Base-by-base conservation (phyloP, 1,284 basidiomycete genomes). In the Inonotus obliquus region DNA sequence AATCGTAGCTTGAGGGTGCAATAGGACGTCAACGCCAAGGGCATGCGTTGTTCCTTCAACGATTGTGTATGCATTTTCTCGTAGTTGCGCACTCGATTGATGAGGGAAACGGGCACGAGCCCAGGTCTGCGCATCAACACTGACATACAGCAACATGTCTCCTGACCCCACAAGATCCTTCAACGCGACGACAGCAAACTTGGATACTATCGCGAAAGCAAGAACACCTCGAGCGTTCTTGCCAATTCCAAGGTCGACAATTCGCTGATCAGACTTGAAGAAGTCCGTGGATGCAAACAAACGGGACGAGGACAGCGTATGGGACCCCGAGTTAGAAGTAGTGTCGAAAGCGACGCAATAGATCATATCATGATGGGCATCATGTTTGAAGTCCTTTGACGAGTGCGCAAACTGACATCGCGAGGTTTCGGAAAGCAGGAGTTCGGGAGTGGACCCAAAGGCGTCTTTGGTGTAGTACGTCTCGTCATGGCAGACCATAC, bases 11-110 rank as follows among this genome's bases (percentile, higher is more conserved):
- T 79, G 77, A 57, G 92, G 86, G 59, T 91, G 86, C 3, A 92
- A 79, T 59, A 96, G 82, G 55, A 98, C 95, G 69, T 99, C 97
- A 45, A 99, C 92, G 14, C 91, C 92, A 44, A 99, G 83, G 10
- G 94, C 97, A 71, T 98, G 92, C 0, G 87, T 86, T 1, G 94
- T 96, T 14, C 87, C 90, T 73, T 98, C 95, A 61, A 99, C 91
- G 65, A 99, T 88, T 0, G 96, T 99, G 73, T 99, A 98, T 9
- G 92, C 93, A 70, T 94, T 95, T 74, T 96, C 93, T 6, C 85
- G 81, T 2, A 96, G 80, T 47, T 83, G 81, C 4, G 91, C 88
- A 9, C 86, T 87, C 0, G 85, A 85, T 2, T 92, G 90, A 68
- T 94, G 93, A 4, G 94, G 94, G 77, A 96, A 96, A 59, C 84